These are phyloP conservation scores for sunflower (Helianthus annuus) DNA, from an alignment of 129 eudicot genomes.

Conservation along the genomic window HanXRQr2.0-SUNRISE NC_035448.2:177384181-177384680, in stretches of 20 bases:
- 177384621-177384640: conserved; percentile 76
- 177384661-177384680: conserved; percentile 85
- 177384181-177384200: conserved; percentile 43
- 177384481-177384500: no score
- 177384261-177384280: conserved; percentile 6
- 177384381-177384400: conserved; percentile 58
- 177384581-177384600: neutral
- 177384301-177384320: conserved; percentile 56
- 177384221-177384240: conserved; percentile 44
- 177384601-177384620: conserved; percentile 82
- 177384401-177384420: conserved; percentile 52
- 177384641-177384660: conserved; percentile 82
- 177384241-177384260: conserved; percentile 1
- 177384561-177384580: neutral
- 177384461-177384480: no score
- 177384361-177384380: conserved; percentile 60
- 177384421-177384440: neutral
- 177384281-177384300: conserved; percentile 14
- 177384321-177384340: conserved; percentile 55
- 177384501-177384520: no score
- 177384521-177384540: no score
- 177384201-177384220: conserved; percentile 65
- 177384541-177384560: no score
- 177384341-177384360: conserved; percentile 79
- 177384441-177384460: no score